Evolutionary conservation across 768 basidiomycete species (phyloP).

Genomic region (Mycena metata): DNA sequence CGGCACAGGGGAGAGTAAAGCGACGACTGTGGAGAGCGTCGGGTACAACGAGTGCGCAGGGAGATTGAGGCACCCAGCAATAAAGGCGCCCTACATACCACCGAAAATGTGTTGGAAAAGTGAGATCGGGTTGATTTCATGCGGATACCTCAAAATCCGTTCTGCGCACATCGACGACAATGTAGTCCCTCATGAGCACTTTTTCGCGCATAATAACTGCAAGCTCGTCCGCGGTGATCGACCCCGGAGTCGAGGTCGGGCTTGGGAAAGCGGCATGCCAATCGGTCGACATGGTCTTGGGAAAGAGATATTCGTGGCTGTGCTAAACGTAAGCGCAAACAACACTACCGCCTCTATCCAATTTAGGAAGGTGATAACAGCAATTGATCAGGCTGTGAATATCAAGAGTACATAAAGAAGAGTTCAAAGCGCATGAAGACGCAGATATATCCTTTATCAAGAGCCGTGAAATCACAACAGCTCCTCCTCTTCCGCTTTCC

Average conservation of each 20-base stretch:
- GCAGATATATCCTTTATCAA: no score
- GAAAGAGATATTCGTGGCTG: neutral
- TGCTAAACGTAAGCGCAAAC: neutral
- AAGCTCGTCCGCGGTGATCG: constrained; percentile 24
- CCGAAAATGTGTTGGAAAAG: neutral
- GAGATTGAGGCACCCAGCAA: constrained; percentile 32
- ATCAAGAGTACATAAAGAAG: no score
- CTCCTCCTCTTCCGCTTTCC: constrained; percentile 87
- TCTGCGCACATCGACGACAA: constrained; percentile 35
- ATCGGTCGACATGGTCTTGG: constrained; percentile 4
- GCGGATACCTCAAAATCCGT: constrained; percentile 35
- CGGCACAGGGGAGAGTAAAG: constrained; percentile 16
- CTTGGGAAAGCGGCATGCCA: constrained; percentile 34
- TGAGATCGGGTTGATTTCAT: neutral
- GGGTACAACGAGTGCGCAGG: constrained; percentile 36
- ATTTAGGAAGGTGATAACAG: constrained; percentile 1
- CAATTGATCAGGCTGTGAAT: neutral
- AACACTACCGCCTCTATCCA: constrained; percentile 2
- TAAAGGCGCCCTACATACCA: constrained; percentile 13
- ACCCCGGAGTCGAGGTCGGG: constrained; percentile 11
- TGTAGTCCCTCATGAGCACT: constrained; percentile 31
- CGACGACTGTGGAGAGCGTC: constrained; percentile 28
- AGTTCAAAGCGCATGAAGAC: no score
- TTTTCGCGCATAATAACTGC: constrained; percentile 21
- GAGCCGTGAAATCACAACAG: constrained; percentile 50